Evolutionary conservation across 805 yeast species (phyloP).

Genomic region (Priceomyces castillae): DNA sequence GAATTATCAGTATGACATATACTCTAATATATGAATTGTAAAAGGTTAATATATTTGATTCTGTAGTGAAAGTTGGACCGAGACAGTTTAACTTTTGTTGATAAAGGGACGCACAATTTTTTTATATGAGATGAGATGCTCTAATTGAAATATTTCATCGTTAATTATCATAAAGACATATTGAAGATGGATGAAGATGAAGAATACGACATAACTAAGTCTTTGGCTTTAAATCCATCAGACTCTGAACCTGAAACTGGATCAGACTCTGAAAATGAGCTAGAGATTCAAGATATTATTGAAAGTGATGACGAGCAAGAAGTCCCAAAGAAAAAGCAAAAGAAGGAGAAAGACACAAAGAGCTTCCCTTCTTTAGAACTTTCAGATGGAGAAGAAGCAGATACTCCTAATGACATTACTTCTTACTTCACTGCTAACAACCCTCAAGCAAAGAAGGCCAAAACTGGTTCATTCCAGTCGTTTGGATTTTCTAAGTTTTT

Average conservation of each 20-base stretch:
- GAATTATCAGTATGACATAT: too few species aligned
- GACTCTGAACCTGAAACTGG: slow-evolving; percentile 35
- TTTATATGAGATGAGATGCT: neutral
- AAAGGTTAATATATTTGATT: too few species aligned
- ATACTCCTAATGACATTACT: slow-evolving; percentile 21
- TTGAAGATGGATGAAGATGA: slow-evolving; percentile 41
- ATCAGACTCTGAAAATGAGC: slow-evolving; percentile 21
- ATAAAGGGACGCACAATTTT: slow-evolving; percentile 1
- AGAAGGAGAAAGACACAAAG: slow-evolving; percentile 13
- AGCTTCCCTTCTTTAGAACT: slow-evolving; percentile 52
- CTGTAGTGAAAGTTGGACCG: too few species aligned
- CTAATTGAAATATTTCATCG: too few species aligned
- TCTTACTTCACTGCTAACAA: slow-evolving; percentile 40
- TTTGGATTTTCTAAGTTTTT: slow-evolving; percentile 80
- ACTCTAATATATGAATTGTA: too few species aligned
- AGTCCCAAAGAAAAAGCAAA: slow-evolving; percentile 30
- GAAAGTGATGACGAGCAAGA: slow-evolving; percentile 49
- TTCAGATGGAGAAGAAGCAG: slow-evolving; percentile 47
- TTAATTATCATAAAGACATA: neutral
- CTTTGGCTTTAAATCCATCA: slow-evolving; percentile 48
- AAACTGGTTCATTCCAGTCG: slow-evolving; percentile 82
- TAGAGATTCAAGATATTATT: slow-evolving; percentile 53
- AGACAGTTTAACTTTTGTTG: too few species aligned
- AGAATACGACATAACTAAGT: slow-evolving; percentile 60
- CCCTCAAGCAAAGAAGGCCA: slow-evolving; percentile 54